Evolutionary conservation across 768 basidiomycete species (phyloP).

Genomic region (Cystofilobasidium bisporidii): DNA sequence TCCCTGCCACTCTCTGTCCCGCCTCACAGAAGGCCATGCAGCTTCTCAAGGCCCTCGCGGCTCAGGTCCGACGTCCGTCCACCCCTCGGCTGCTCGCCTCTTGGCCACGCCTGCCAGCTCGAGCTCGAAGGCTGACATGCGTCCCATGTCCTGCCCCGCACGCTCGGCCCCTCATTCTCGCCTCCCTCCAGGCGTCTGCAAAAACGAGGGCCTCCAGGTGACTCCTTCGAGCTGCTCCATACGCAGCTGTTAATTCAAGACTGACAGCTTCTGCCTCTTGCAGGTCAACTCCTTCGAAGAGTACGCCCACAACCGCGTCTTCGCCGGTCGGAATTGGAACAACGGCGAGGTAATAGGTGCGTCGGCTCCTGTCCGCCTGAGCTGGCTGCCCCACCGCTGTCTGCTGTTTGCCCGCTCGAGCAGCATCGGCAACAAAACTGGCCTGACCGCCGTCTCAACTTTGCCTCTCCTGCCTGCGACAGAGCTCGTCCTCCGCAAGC

Average conservation of each 20-base stretch:
- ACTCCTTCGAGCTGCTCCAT: too few relatives aligned
- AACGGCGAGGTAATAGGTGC: background rate
- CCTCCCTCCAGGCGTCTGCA: background rate
- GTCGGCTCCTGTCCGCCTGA: too few relatives aligned
- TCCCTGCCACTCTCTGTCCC: background rate
- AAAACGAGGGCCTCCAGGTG: background rate
- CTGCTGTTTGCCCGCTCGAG: too few relatives aligned
- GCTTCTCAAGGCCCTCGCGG: background rate
- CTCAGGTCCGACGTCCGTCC: slow-evolving; percentile 1
- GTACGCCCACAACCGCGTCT: slow-evolving; percentile 1
- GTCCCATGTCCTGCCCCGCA: background rate
- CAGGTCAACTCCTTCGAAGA: background rate
- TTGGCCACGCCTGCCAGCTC: background rate
- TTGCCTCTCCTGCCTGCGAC: too few relatives aligned
- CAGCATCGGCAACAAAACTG: too few relatives aligned
- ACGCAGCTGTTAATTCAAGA: too few relatives aligned
- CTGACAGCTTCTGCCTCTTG: too few relatives aligned
- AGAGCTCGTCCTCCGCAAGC: background rate
- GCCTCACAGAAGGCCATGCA: background rate
- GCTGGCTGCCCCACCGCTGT: too few relatives aligned
- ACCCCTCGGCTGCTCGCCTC: background rate
- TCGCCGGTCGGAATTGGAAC: slow-evolving; percentile 8
- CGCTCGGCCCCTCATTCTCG: background rate
- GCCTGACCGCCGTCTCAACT: too few relatives aligned
- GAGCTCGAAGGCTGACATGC: background rate